Percentiles rank a stretch among this genome's conserved stretches.
Conservation (phyloP, 129 eudicot genomes). For the Solidago caesia region DNA sequence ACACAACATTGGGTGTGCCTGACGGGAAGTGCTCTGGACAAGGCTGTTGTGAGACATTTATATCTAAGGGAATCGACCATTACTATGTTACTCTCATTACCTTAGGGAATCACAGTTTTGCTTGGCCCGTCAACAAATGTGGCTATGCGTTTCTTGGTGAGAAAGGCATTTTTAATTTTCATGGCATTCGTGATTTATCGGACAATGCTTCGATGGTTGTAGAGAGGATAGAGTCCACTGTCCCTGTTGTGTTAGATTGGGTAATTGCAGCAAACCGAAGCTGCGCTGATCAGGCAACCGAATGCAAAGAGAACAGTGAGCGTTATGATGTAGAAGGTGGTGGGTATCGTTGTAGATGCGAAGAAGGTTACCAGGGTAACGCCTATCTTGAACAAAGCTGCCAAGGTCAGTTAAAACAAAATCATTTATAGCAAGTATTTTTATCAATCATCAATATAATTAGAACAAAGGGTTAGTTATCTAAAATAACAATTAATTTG, state of each 20-base stretch:
- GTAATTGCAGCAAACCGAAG: constrained; percentile 24
- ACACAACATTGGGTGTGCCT: too few relatives aligned
- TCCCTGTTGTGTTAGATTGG: constrained; percentile 45
- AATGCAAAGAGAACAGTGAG: background rate
- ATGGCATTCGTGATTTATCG: constrained; percentile 22
- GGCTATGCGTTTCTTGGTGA: constrained; percentile 48
- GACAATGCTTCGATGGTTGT: background rate
- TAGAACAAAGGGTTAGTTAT: too few relatives aligned
- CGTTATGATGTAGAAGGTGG: constrained; percentile 17
- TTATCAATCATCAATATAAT: too few relatives aligned
- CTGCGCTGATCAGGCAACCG: constrained; percentile 19
- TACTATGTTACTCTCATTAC: too few relatives aligned
- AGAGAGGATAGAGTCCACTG: constrained; percentile 13
- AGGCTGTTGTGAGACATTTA: too few relatives aligned
- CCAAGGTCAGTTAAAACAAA: constrained; percentile 17
- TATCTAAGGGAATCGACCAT: too few relatives aligned
- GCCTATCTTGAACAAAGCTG: constrained; percentile 40
- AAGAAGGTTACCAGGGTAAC: constrained; percentile 32
- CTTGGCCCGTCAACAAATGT: background rate
- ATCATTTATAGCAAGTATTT: too few relatives aligned
- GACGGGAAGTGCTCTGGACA: too few relatives aligned
- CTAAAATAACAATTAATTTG: too few relatives aligned
- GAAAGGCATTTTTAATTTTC: constrained; percentile 15
- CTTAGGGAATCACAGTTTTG: too few relatives aligned
- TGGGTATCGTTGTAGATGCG: constrained; percentile 37